These are phyloP conservation scores for Calonectria montana DNA, from an alignment of 2,329 filamentous ascomycete genomes.

Conservation along the genomic window DNA sequence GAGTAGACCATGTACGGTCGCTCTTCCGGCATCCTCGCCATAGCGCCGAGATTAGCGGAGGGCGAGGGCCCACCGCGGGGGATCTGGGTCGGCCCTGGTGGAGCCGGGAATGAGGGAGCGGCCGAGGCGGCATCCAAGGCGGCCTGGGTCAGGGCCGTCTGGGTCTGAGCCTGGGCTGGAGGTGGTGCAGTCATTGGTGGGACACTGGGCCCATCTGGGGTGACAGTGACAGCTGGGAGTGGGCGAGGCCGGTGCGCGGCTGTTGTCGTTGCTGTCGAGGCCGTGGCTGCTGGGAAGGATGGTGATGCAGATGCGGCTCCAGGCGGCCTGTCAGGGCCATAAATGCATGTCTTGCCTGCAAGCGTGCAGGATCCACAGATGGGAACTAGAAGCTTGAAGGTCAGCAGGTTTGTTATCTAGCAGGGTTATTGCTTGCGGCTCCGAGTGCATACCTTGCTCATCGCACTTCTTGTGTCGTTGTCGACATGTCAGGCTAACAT, in stretches of 20 bases:
- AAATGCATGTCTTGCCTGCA: slow-evolving; percentile 21
- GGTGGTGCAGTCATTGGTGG: slow-evolving; percentile 6
- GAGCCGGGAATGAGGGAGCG: slow-evolving; percentile 4
- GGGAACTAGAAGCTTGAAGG: slow-evolving; percentile 8
- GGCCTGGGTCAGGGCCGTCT: neutral
- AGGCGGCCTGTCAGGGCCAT: slow-evolving; percentile 16
- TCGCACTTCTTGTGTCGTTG: slow-evolving; percentile 22
- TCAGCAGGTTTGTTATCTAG: slow-evolving; percentile 9
- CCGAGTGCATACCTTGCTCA: slow-evolving; percentile 12
- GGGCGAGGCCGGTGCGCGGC: slow-evolving; percentile 2
- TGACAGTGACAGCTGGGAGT: slow-evolving; percentile 10
- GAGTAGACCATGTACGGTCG: slow-evolving; percentile 17
- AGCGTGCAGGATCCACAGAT: slow-evolving; percentile 20
- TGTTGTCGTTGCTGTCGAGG: slow-evolving; percentile 24
- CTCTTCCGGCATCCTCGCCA: slow-evolving; percentile 13
- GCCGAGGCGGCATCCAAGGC: neutral
- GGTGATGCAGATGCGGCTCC: neutral
- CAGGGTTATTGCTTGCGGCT: neutral
- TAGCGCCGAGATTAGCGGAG: slow-evolving; percentile 3
- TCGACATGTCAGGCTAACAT: slow-evolving; percentile 20
- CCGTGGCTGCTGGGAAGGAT: slow-evolving; percentile 30
- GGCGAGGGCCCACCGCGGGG: slow-evolving; percentile 9
- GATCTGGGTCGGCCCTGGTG: slow-evolving; percentile 3
- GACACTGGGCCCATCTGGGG: slow-evolving; percentile 7
- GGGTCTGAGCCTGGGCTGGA: slow-evolving; percentile 1